phyloP scores from a whole-genome alignment of 305 asterid genomes.

The Lippia alba region DNA sequence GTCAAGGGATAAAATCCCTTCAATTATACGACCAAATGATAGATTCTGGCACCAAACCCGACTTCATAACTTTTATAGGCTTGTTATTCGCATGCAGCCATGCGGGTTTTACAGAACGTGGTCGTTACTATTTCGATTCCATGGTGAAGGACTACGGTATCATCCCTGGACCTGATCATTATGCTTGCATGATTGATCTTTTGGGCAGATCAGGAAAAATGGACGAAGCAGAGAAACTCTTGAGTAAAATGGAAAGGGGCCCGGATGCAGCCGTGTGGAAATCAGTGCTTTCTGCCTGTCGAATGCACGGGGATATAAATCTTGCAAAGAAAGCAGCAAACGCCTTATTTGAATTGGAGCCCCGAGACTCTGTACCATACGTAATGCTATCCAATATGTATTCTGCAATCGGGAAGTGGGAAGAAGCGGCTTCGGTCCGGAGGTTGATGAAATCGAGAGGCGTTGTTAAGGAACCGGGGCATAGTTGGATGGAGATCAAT shows the following conservation, averaged over 20 bases:
- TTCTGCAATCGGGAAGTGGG: constrained; percentile 72
- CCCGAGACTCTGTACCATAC: constrained; percentile 75
- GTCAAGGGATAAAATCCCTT: constrained; percentile 62
- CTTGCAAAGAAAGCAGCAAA: constrained; percentile 75
- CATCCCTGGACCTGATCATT: constrained; percentile 71
- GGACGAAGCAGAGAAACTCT: constrained; percentile 68
- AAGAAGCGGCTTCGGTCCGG: constrained; percentile 69
- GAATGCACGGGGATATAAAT: constrained; percentile 62
- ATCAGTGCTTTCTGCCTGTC: constrained; percentile 76
- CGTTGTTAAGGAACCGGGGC: constrained; percentile 66
- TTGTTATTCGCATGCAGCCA: constrained; percentile 91
- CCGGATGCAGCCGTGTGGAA: constrained; percentile 85
- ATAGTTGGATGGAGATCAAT: constrained; percentile 77
- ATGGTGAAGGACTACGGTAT: constrained; percentile 69
- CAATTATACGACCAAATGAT: constrained; percentile 62
- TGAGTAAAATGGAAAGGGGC: constrained; percentile 52
- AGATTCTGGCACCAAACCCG: constrained; percentile 66
- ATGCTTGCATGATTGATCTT: constrained; percentile 89
- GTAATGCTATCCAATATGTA: constrained; percentile 78
- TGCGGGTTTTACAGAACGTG: constrained; percentile 73
- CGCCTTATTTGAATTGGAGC: constrained; percentile 67
- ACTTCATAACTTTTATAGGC: constrained; percentile 77
- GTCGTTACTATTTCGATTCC: constrained; percentile 57
- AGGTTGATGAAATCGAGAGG: constrained; percentile 63
- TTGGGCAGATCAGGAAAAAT: constrained; percentile 80